phyloP scores from a whole-genome alignment of 306 rosid species.

The Vigna reflexopilosa region DNA sequence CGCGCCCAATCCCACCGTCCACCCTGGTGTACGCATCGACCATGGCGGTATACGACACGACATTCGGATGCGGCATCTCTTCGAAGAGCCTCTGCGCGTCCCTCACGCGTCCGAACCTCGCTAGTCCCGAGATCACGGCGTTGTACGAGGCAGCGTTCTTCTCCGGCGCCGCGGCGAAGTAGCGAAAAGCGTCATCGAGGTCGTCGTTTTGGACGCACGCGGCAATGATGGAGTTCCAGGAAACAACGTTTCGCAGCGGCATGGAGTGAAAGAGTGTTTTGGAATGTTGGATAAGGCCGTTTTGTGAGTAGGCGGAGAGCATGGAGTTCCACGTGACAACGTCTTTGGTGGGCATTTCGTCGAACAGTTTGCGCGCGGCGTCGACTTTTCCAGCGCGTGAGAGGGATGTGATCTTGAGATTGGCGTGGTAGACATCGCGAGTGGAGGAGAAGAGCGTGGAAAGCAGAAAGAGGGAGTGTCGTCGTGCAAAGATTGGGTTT shows the following conservation, averaged over 20 bases:
- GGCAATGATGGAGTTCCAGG: constrained; percentile 64
- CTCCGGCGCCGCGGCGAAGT: constrained; percentile 52
- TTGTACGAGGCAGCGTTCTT: constrained; percentile 58
- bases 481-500: neutral
- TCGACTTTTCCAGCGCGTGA: constrained; percentile 46
- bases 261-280: constrained; percentile 49
- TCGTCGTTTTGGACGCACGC: constrained; percentile 54
- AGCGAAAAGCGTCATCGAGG: constrained; percentile 51
- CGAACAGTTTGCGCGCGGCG: constrained; percentile 61
- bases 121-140: constrained; percentile 57
- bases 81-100: constrained; percentile 61
- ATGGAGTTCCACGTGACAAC: constrained; percentile 63
- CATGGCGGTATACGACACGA: constrained; percentile 61
- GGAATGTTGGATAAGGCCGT: constrained; percentile 50
- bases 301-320: constrained; percentile 58
- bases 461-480: constrained; percentile 19
- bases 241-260: constrained; percentile 56
- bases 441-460: constrained; percentile 43
- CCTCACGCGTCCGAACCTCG: constrained; percentile 46
- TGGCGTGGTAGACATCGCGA: constrained; percentile 43
- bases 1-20: constrained; percentile 49
- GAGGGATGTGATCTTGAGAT: constrained; percentile 49
- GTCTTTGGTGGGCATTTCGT: constrained; percentile 52
- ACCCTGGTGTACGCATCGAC: constrained; percentile 53
- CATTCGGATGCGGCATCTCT: constrained; percentile 56